phyloP scores from a whole-genome alignment of 805 yeast genomes.

The Tetrapisispora phaffii region DNA sequence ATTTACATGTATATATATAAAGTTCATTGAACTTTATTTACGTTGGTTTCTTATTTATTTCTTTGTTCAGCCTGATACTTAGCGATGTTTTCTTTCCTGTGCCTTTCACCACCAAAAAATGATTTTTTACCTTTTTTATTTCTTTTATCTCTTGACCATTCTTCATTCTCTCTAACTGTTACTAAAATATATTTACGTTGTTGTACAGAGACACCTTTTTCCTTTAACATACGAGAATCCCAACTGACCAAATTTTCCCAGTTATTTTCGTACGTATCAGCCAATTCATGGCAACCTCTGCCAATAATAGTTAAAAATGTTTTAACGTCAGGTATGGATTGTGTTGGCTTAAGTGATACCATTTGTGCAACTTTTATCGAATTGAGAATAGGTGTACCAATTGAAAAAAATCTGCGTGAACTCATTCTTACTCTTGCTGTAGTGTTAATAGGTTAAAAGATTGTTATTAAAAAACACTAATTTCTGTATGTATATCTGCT shows the following conservation, averaged over 20 bases:
- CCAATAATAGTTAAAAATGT: slow-evolving; percentile 75
- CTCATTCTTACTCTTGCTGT: not conserved
- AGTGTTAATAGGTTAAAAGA: not conserved
- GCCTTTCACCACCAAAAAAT: slow-evolving; percentile 79
- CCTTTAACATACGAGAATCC: slow-evolving; percentile 49
- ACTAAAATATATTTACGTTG: slow-evolving; percentile 63
- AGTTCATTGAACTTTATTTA: not conserved
- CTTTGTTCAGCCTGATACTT: slow-evolving; percentile 31
- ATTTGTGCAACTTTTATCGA: not conserved
- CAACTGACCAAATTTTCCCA: slow-evolving; percentile 61
- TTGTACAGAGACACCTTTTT: slow-evolving; percentile 63
- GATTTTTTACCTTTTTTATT: slow-evolving; percentile 61
- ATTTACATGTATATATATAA: not conserved
- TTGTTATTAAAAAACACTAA: too few relatives aligned
- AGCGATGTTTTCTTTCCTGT: slow-evolving; percentile 56
- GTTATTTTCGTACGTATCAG: slow-evolving; percentile 56
- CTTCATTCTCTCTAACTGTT: slow-evolving; percentile 61
- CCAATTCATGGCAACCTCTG: slow-evolving; percentile 56
- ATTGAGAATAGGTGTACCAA: not conserved
- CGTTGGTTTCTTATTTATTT: slow-evolving; percentile 1
- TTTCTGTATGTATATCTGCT: too few relatives aligned
- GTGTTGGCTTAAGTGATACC: slow-evolving; percentile 41
- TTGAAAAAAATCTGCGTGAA: slow-evolving; percentile 1
- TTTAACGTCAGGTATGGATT: slow-evolving; percentile 53
- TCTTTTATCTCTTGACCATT: slow-evolving; percentile 47